Evolutionary conservation across 208 protist genomes (phyloP).

Genomic region (Wallacemonas rigidus): DNA sequence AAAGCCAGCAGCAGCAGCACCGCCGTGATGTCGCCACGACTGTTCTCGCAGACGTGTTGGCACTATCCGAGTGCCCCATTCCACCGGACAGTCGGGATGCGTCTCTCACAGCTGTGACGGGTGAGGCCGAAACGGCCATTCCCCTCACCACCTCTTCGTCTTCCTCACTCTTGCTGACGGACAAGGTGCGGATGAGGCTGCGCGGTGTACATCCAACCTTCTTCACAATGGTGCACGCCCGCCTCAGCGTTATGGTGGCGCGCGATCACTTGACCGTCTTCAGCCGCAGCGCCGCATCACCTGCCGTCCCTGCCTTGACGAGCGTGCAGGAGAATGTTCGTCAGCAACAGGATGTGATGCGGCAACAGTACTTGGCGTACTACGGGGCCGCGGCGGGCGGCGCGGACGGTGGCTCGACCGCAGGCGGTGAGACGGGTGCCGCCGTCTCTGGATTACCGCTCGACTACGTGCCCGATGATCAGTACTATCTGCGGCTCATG

Average conservation of each 20-base stretch:
- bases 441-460: conserved; percentile 46
- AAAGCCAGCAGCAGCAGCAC: conserved; percentile 8
- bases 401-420: conserved; percentile 1
- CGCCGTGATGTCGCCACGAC: conserved; percentile 19
- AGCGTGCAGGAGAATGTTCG: conserved; percentile 49
- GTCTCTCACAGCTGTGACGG: too few relatives aligned
- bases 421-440: conserved; percentile 17
- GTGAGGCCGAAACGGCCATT: background rate
- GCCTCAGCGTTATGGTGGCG: conserved; percentile 73
- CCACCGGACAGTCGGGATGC: background rate
- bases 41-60: conserved; percentile 26
- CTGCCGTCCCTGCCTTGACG: conserved; percentile 58
- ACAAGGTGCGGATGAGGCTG: conserved; percentile 23
- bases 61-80: conserved; percentile 24
- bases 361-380: conserved; percentile 17
- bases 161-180: conserved; percentile 13
- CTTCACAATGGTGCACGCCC: conserved; percentile 85
- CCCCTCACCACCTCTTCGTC: background rate
- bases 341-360: conserved; percentile 39
- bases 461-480: conserved; percentile 73
- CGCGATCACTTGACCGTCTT: conserved; percentile 67
- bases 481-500: conserved; percentile 69
- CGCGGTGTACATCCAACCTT: conserved; percentile 51
- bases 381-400: conserved; percentile 10
- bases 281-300: conserved; percentile 23